Conservation (phyloP, 768 basidiomycete genomes). For the Russula sp. region DNA sequence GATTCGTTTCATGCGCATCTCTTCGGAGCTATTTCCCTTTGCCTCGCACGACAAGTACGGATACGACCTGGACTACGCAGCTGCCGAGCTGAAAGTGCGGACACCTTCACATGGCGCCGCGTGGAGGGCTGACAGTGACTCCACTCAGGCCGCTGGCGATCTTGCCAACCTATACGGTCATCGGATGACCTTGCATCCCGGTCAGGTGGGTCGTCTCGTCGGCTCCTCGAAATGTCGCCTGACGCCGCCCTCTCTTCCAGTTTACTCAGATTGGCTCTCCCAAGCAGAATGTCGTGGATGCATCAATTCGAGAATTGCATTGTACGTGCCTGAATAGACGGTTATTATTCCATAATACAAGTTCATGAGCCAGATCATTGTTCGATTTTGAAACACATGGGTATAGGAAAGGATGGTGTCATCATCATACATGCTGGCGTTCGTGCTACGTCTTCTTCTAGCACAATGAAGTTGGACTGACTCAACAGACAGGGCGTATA, state of each 20-base stretch:
- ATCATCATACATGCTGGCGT: constrained; percentile 82
- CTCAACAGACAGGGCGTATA: constrained; percentile 54
- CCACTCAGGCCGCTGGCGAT: constrained; percentile 33
- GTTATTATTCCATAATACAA: not conserved
- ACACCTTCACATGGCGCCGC: not conserved
- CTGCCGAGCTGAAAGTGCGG: constrained; percentile 41
- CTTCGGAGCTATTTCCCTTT: constrained; percentile 91
- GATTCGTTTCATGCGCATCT: constrained; percentile 84
- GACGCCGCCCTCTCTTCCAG: constrained; percentile 14
- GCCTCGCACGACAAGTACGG: constrained; percentile 78
- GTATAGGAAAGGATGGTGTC: constrained; percentile 73
- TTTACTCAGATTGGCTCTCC: constrained; percentile 81
- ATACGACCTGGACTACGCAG: constrained; percentile 75
- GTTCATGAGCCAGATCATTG: constrained; percentile 51
- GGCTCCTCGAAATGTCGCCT: not conserved
- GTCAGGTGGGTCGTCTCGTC: constrained; percentile 40
- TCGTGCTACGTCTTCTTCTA: constrained; percentile 31
- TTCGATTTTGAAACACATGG: constrained; percentile 84
- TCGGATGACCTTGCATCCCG: constrained; percentile 82
- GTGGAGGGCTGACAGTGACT: constrained; percentile 14
- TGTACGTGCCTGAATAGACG: constrained; percentile 32
- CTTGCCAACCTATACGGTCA: constrained; percentile 46
- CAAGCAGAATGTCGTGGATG: constrained; percentile 62
- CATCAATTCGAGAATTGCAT: constrained; percentile 71
- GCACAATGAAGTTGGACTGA: not conserved